A percentile compares a stretch with the other conserved stretches of the same genome.
These are phyloP conservation scores for Metschnikowia dekortorum DNA, from an alignment of 805 yeast genomes.

Conservation along the genomic window DNA sequence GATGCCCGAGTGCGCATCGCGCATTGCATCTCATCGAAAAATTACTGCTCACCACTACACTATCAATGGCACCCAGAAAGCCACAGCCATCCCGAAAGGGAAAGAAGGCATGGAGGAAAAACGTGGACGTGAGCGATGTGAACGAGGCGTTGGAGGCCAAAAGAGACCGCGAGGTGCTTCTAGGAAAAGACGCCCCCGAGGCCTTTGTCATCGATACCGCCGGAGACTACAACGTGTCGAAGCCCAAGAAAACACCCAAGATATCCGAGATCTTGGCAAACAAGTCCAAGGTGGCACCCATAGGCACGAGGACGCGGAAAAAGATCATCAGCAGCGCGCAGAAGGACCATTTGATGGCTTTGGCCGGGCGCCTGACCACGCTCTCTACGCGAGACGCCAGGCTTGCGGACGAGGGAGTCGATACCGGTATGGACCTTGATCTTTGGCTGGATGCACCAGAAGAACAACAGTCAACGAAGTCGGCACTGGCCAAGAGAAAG, in stretches of 20 bases:
- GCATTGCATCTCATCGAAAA: slow-evolving; percentile 5
- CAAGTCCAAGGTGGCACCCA: slow-evolving; percentile 72
- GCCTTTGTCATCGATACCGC: slow-evolving; percentile 46
- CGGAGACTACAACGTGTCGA: slow-evolving; percentile 32
- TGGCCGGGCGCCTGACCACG: slow-evolving; percentile 70
- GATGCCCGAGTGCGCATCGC: slow-evolving; percentile 5
- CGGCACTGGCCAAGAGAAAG: slow-evolving; percentile 52
- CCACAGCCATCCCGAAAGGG: slow-evolving; percentile 88
- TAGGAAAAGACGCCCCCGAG: slow-evolving; percentile 44
- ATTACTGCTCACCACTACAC: slow-evolving; percentile 1
- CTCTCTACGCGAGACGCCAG: slow-evolving; percentile 48
- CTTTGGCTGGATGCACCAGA: slow-evolving; percentile 55
- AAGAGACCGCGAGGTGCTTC: slow-evolving; percentile 55
- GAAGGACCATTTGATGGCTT: slow-evolving; percentile 59
- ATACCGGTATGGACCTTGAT: slow-evolving; percentile 48
- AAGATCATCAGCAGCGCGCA: slow-evolving; percentile 66
- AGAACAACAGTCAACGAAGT: slow-evolving; percentile 31
- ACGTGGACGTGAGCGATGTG: slow-evolving; percentile 80
- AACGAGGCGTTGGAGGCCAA: slow-evolving; percentile 64
- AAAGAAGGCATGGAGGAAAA: slow-evolving; percentile 88
- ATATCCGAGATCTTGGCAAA: slow-evolving; percentile 64
- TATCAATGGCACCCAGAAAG: slow-evolving; percentile 9
- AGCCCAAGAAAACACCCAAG: slow-evolving; percentile 44
- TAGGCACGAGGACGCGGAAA: slow-evolving; percentile 39
- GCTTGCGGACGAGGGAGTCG: slow-evolving; percentile 61